Evolutionary conservation across 2,329 filamentous ascomycete genomes (phyloP).

Genomic region (Westerdykella ornata): DNA sequence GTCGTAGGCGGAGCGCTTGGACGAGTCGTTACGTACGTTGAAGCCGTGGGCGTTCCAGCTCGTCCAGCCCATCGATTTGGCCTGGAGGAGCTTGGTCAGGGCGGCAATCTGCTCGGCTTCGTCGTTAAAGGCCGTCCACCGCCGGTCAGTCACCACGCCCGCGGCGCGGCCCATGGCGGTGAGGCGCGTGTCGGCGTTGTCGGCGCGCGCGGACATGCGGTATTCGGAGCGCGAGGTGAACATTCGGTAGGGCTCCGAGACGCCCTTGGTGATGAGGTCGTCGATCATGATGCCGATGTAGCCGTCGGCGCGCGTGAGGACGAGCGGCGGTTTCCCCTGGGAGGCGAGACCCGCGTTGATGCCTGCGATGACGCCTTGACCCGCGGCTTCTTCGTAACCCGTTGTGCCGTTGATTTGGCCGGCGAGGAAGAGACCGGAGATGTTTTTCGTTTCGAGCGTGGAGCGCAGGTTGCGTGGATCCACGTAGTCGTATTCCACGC

Average conservation of each 20-base stretch:
- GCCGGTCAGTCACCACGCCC: constrained; percentile 69
- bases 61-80: constrained; percentile 52
- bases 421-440: constrained; percentile 80
- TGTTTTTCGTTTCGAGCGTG: constrained; percentile 91
- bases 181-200: constrained; percentile 86
- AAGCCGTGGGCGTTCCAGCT: constrained; percentile 68
- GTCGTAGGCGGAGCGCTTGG: constrained; percentile 67
- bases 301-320: constrained; percentile 73
- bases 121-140: constrained; percentile 66
- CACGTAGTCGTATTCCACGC: constrained; percentile 97
- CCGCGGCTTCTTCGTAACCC: constrained; percentile 94
- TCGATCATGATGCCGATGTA: constrained; percentile 99
- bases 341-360: constrained; percentile 87
- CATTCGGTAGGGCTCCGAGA: constrained; percentile 96
- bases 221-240: constrained; percentile 96
- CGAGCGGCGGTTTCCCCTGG: constrained; percentile 57
- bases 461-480: constrained; percentile 81
- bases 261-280: constrained; percentile 92
- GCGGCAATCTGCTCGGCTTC: constrained; percentile 61
- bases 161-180: constrained; percentile 69
- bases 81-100: constrained; percentile 56
- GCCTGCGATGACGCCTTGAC: constrained; percentile 85
- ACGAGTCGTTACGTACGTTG: constrained; percentile 58
- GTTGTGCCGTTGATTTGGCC: constrained; percentile 98
- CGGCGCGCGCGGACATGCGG: constrained; percentile 81